Percentiles rank a stretch among this genome's conserved stretches.
Conservation (phyloP, 106 monocot species). For the Narthecium ossifragum region DNA sequence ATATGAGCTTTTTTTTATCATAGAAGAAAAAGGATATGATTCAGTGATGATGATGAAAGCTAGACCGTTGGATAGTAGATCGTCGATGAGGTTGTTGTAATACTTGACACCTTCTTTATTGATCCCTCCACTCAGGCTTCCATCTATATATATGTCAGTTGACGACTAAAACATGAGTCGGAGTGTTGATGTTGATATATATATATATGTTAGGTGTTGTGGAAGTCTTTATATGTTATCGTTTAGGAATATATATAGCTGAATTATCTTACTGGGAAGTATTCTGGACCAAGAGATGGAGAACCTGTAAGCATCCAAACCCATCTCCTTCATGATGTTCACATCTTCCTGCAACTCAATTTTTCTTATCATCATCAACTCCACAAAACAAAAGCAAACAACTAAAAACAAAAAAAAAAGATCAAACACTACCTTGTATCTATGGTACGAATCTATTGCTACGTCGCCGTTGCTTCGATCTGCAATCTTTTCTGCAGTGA, state of each 20-base stretch:
- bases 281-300: slow-evolving; percentile 65
- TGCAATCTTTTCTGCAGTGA: slow-evolving; percentile 27
- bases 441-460: slow-evolving; percentile 44
- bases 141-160: slow-evolving; percentile 17
- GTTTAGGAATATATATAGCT: background rate
- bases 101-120: slow-evolving; percentile 46
- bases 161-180: background rate
- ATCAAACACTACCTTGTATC: slow-evolving; percentile 30
- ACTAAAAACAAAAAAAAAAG: background rate
- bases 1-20: background rate
- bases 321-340: slow-evolving; percentile 40
- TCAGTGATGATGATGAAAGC: background rate
- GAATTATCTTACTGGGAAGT: slow-evolving; percentile 31
- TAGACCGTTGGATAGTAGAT: slow-evolving; percentile 35
- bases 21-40: background rate
- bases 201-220: no score
- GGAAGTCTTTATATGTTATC: no score
- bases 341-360: slow-evolving; percentile 49
- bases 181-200: background rate
- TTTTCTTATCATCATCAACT: background rate
- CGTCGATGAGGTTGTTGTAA: slow-evolving; percentile 49
- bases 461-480: slow-evolving; percentile 41
- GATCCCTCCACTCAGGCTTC: slow-evolving; percentile 44
- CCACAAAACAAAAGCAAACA: background rate
- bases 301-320: slow-evolving; percentile 50